These are phyloP conservation scores for Ambrosiella beaveri DNA, from an alignment of 2,329 filamentous ascomycete species.

Conservation along the genomic window DNA sequence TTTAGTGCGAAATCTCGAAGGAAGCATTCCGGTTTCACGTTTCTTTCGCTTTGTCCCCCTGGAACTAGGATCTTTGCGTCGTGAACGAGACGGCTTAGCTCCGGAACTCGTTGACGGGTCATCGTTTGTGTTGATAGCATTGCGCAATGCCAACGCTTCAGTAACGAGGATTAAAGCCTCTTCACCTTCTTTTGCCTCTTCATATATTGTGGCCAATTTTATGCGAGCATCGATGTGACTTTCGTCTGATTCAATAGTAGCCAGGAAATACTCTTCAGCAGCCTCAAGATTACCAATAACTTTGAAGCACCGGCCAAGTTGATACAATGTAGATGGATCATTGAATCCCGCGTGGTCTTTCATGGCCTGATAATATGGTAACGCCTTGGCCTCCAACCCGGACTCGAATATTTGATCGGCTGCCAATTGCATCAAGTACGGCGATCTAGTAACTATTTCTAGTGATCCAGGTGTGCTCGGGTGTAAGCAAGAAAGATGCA, in stretches of 20 bases:
- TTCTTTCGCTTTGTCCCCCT: constrained; percentile 57
- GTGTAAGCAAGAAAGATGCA: constrained; percentile 53
- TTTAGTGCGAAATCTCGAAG: constrained; percentile 28
- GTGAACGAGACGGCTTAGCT: constrained; percentile 64
- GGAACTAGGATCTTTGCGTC: constrained; percentile 54
- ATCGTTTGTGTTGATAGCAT: constrained; percentile 39
- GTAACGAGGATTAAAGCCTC: constrained; percentile 62
- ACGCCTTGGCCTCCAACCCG: constrained; percentile 24
- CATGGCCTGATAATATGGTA: constrained; percentile 40
- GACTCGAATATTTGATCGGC: constrained; percentile 30
- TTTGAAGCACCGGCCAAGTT: constrained; percentile 52
- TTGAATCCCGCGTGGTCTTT: constrained; percentile 29
- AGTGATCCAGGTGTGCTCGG: constrained; percentile 27
- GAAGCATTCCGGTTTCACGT: constrained; percentile 35
- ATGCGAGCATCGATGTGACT: constrained; percentile 60
- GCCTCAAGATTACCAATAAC: constrained; percentile 43
- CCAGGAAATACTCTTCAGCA: constrained; percentile 62
- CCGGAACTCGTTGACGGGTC: constrained; percentile 49
- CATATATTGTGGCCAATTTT: constrained; percentile 70
- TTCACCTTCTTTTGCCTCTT: constrained; percentile 53
- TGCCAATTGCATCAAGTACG: constrained; percentile 61
- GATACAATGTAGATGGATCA: constrained; percentile 35
- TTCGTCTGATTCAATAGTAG: constrained; percentile 54
- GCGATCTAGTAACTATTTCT: constrained; percentile 34
- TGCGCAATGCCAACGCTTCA: constrained; percentile 52